Conservation (phyloP, 148 eudicot genomes). For the Diospyros kaki region DNA sequence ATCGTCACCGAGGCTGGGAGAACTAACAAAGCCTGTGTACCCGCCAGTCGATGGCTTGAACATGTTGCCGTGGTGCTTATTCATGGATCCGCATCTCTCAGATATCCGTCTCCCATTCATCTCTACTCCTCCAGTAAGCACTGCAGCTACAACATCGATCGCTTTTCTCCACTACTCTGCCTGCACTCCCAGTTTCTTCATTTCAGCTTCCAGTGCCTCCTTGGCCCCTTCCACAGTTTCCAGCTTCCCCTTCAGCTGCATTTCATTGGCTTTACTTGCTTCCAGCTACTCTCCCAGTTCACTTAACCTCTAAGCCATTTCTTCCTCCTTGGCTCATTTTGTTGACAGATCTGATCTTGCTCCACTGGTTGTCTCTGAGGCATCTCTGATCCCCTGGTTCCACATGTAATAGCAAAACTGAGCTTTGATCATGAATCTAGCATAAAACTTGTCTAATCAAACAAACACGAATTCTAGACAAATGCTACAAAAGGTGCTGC, state of each 20-base stretch:
- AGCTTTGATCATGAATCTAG: too few relatives aligned
- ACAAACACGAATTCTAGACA: too few relatives aligned
- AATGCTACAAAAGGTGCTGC: too few relatives aligned
- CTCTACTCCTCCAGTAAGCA: conserved; percentile 56
- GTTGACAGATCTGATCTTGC: conserved; percentile 26
- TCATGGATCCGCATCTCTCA: conserved; percentile 81
- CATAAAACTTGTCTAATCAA: too few relatives aligned
- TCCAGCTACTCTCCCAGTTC: conserved; percentile 12
- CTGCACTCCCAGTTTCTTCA: conserved; percentile 32
- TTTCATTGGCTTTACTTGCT: too few relatives aligned
- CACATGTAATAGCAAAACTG: too few relatives aligned
- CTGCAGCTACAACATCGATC: conserved; percentile 82
- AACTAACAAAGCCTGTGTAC: conserved; percentile 41
- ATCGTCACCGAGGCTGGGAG: background rate
- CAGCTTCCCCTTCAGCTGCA: too few relatives aligned
- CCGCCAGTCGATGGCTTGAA: conserved; percentile 37
- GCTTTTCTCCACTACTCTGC: conserved; percentile 93
- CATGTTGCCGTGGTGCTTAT: conserved; percentile 47
- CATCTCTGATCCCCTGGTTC: too few relatives aligned
- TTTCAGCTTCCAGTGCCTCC: conserved; percentile 26
- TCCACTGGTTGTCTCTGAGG: conserved; percentile 29
- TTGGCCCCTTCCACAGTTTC: too few relatives aligned
- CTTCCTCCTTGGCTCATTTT: conserved; percentile 31
- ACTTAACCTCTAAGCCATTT: conserved; percentile 22
- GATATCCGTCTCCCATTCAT: conserved; percentile 47